These are phyloP conservation scores for Pythium utonaiense DNA, from an alignment of 352 stramenopile genomes.

Conservation along the genomic window DNA sequence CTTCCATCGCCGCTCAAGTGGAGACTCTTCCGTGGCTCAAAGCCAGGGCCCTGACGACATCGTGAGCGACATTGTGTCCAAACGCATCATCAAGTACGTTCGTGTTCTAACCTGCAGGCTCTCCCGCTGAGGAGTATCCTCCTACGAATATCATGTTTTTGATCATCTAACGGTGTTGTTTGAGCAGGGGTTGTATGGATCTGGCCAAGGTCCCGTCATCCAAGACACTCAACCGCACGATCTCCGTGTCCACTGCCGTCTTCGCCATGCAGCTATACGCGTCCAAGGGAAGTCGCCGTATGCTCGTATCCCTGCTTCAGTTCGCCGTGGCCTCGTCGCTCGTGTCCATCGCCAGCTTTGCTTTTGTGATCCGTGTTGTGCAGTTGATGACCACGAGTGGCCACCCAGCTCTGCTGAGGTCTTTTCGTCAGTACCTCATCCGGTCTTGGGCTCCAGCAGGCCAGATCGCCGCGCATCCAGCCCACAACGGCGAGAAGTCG, in stretches of 20 bases:
- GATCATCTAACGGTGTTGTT: no score
- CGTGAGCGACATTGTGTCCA: conserved; percentile 62
- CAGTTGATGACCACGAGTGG: conserved; percentile 21
- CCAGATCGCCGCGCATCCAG: conserved; percentile 21
- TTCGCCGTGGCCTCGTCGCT: conserved; percentile 56
- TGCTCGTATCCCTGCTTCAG: conserved; percentile 55
- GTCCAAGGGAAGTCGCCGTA: conserved; percentile 54
- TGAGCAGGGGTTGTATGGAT: conserved; percentile 41
- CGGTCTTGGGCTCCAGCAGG: conserved; percentile 11
- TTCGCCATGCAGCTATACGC: conserved; percentile 73
- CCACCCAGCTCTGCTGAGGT: conserved; percentile 19
- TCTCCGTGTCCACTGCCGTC: conserved; percentile 62
- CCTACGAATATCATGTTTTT: no score
- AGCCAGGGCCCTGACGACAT: conserved; percentile 32
- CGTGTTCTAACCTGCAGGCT: no score
- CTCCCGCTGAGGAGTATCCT: no score
- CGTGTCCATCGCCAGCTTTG: conserved; percentile 59
- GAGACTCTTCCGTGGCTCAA: neutral
- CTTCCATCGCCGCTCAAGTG: conserved; percentile 37
- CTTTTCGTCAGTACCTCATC: conserved; percentile 26
- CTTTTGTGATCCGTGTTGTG: conserved; percentile 25
- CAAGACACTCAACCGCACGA: conserved; percentile 58
- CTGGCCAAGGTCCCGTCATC: conserved; percentile 59
- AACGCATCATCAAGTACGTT: conserved; percentile 47
- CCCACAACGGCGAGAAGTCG: neutral